Base-by-base conservation (phyloP, 2,329 filamentous ascomycete species). In the Fusarium setosum region DNA sequence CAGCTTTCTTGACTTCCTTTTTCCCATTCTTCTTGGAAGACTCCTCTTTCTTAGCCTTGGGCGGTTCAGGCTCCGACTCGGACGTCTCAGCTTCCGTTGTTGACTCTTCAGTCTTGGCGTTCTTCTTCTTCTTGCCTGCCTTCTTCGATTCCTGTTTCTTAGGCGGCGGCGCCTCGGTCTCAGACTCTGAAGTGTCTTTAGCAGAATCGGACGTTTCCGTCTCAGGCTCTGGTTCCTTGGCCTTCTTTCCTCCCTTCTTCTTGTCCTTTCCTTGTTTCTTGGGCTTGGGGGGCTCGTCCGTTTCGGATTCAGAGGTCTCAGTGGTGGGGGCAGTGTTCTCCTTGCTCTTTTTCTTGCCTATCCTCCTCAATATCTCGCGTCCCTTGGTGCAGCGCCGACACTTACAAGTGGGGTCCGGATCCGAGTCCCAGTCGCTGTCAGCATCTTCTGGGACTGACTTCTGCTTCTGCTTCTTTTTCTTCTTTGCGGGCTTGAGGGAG, bases 351-450 rank as follows among this genome's bases (percentile, higher is more conserved):
- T 69, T 72, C 34, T 69, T 70, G 49, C 59, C 61, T 56, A 71
- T 47, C 44, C 61, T 66, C 32, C 52, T 57, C 68, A 72, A 58
- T 61, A 68, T 64, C 31, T 59, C 53, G 38, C 69, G 57, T 12
- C 67, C 64, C 35, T 67, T 68, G 29, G 61, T 40, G 53, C 75
- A 77, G 41, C 61, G 55, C 20, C 42, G 49, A 37, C 74, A 76
- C 56, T 69, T 47, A 59, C 75, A 76, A 5, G 66, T 67, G 5
- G 75, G 75, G 32, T 80, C 77, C 4, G 77, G 73, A 15, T 80
- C 75, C 6, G 75, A 73, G 42, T 76, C 73, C 23, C 67, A 68
- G 7, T 70, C 73, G 18, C 70, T 73, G n/a, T 72, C 72, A 2
- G 66, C 51, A 12, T 66, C 65, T 5, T 69, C 61, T 10, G 40